Evolutionary conservation across 257 asterid species (phyloP), one percentile per base, ranked within the genome.

Genomic region (Scutellaria minor): DNA sequence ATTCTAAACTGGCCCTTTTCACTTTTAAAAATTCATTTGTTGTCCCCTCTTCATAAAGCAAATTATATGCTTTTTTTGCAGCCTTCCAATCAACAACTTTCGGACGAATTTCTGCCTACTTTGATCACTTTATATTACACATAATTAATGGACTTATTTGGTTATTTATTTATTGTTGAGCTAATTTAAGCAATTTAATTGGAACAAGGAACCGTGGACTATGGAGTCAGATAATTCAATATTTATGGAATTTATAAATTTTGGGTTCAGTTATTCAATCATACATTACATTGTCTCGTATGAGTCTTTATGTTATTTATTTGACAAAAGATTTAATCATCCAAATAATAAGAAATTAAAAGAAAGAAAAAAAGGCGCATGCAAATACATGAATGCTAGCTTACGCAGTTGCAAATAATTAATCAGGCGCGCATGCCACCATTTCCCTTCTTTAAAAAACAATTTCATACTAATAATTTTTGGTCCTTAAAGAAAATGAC

Each of bases 11-110:
- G 79, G 35, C 48, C 81, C 77, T 75, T 72, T 72, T 70, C 60
- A 70, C 66, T 80, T 72, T 46, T 57, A 76, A 70, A 74, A 55
- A 74, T 9, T 27, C 68, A 70, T 63, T 55, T 74, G 73, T 72
- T 82, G 87, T 82, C 84, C 85, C 89, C 90, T 78, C 75, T 67
- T 70, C 77, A 42, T 67, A 79, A 75, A 83, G 80, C 81, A 70
- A 75, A 48, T 64, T 48, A 55, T 48, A 55, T 10, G 53, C 74
- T 72, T 75, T 80, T 80, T 57, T 78, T 76, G 77, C 90, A 78
- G 81, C 81, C 68, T 78, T 82, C 54, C 50, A 51, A 76, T 70
- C 75, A 71, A 51, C 78, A 45, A 68, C 54, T 78, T 78, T 76
- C 47, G 50, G 54, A 62, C 8, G 37, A 77, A 77, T 4, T 63